These are phyloP conservation scores for Ceratonia siliqua DNA, from an alignment of 306 rosid genomes.

Conservation along the genomic window DNA sequence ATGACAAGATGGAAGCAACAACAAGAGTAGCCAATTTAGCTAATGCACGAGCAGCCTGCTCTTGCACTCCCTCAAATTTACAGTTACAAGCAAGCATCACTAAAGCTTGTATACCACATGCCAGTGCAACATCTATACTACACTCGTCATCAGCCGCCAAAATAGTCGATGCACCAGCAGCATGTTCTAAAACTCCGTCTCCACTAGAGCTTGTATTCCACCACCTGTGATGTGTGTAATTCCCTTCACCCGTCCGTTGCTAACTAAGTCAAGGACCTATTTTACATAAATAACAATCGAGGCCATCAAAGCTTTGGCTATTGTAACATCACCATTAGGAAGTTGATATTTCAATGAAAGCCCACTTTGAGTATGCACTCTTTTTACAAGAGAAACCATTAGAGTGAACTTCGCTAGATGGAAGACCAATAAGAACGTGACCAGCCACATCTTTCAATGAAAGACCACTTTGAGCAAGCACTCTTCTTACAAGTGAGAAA, in stretches of 20 bases:
- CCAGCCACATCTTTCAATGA: conserved; percentile 70
- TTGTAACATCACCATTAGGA: conserved; percentile 55
- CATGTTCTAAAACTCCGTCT: too few species aligned
- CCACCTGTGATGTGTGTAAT: conserved; percentile 90
- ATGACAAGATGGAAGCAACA: too few species aligned
- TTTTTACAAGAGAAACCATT: conserved; percentile 58
- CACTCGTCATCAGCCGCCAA: conserved; percentile 99
- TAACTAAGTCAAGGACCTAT: conserved; percentile 73
- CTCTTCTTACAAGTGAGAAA: conserved; percentile 86
- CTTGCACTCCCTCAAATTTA: conserved; percentile 99
- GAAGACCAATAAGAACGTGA: conserved; percentile 72
- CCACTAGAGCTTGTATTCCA: too few species aligned
- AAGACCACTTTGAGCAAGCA: conserved; percentile 67
- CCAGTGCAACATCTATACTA: conserved; percentile 94
- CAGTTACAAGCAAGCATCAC: conserved; percentile 99
- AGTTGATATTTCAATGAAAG: conserved; percentile 64
- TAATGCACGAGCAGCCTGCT: too few species aligned
- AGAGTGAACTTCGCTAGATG: conserved; percentile 87
- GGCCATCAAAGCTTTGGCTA: conserved; percentile 83
- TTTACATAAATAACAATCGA: conserved; percentile 83
- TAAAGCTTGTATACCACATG: conserved; percentile 97
- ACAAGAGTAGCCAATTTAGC: too few species aligned
- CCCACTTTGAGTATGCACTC: conserved; percentile 67
- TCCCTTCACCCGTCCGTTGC: conserved; percentile 83
- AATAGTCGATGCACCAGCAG: conserved; percentile 99